A percentile compares a stretch with the other conserved stretches of the same genome.
Conservation (phyloP, 1,139 yeast species). For the Candida sp. region DNA sequence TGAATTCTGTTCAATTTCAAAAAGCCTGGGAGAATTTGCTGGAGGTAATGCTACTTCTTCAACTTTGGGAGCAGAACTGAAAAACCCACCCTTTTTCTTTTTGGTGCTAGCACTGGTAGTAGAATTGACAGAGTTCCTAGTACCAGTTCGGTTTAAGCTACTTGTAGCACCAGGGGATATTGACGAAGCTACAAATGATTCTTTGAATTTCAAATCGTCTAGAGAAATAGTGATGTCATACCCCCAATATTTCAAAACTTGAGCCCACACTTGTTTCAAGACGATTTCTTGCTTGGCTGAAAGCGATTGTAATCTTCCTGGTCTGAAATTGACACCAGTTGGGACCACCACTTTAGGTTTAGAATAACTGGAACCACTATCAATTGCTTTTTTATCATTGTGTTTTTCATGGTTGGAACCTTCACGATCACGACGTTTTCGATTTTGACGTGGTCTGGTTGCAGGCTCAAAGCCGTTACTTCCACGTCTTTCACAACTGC, state of each 20-base stretch:
- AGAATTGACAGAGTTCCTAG: constrained; percentile 26
- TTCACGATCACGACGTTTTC: too few species aligned
- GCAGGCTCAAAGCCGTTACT: too few species aligned
- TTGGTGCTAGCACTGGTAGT: constrained; percentile 10
- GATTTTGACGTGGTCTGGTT: too few species aligned
- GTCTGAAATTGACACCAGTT: constrained; percentile 12
- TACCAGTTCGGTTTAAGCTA: constrained; percentile 21
- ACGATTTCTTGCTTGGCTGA: constrained; percentile 37
- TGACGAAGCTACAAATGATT: constrained; percentile 33
- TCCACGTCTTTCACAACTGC: too few species aligned
- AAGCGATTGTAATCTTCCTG: constrained; percentile 41
- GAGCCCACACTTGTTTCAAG: constrained; percentile 41
- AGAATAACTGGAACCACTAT: too few species aligned
- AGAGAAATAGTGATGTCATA: constrained; percentile 27
- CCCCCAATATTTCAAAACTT: constrained; percentile 34
- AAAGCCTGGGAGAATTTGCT: constrained; percentile 21
- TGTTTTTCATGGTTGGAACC: too few species aligned
- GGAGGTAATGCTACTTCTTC: constrained; percentile 7
- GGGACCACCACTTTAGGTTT: not conserved
- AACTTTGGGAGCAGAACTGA: constrained; percentile 4
- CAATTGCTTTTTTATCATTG: too few species aligned
- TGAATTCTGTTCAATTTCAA: constrained; percentile 26
- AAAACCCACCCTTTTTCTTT: constrained; percentile 18
- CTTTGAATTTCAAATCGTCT: constrained; percentile 29
- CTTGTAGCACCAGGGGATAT: constrained; percentile 17